Percentiles rank a stretch among this genome's conserved stretches.
phyloP scores from a whole-genome alignment of 805 yeast species.

The Lipomyces yamanashiensis region DNA sequence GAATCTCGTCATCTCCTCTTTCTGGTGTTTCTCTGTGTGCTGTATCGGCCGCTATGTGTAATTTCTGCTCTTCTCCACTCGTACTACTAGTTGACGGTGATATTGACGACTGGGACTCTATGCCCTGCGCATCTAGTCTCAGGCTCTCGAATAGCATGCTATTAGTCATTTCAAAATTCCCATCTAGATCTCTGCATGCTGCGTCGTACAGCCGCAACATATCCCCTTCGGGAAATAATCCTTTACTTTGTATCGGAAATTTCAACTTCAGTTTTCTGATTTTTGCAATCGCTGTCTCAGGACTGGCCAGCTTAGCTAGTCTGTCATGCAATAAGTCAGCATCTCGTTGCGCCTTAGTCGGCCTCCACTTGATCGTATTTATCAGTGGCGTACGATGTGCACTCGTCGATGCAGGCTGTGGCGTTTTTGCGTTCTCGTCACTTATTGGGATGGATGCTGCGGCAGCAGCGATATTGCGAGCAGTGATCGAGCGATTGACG shows the following conservation, averaged over 20 bases:
- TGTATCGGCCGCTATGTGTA: too few species aligned
- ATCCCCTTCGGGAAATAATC: neutral
- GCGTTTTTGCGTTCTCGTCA: neutral
- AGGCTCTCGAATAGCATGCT: slow-evolving; percentile 1
- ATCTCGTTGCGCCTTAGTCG: slow-evolving; percentile 8
- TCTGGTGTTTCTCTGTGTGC: too few species aligned
- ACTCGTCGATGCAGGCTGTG: neutral
- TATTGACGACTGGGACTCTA: neutral
- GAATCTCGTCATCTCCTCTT: too few species aligned
- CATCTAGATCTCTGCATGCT: slow-evolving; percentile 15
- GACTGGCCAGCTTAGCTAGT: slow-evolving; percentile 8
- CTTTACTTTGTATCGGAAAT: slow-evolving; percentile 6
- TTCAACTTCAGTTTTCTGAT: slow-evolving; percentile 1
- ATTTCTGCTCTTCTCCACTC: neutral
- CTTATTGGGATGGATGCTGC: neutral
- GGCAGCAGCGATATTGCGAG: slow-evolving; percentile 14
- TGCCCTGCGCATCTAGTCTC: neutral
- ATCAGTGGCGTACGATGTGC: neutral
- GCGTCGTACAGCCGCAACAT: slow-evolving; percentile 12
- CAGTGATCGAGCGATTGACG: slow-evolving; percentile 6
- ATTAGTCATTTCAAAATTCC: neutral
- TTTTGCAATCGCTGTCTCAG: slow-evolving; percentile 14
- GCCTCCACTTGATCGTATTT: neutral
- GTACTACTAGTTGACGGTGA: neutral
- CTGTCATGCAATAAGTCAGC: neutral